Conservation (phyloP, 2,329 filamentous ascomycete genomes). For the Aspergillus quadricinctus region DNA sequence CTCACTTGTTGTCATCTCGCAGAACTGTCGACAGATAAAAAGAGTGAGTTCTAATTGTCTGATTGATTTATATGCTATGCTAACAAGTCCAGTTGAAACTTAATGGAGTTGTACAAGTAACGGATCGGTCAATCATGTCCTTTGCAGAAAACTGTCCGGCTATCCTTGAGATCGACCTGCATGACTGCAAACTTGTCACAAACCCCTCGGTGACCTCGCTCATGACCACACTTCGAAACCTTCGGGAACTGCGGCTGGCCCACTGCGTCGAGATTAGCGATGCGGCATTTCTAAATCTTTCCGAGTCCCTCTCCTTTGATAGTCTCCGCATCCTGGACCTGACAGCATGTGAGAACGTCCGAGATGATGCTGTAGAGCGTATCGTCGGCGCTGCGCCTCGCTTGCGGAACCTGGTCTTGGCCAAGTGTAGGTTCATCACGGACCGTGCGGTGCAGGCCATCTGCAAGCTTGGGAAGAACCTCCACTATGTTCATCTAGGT, state of each 20-base stretch:
- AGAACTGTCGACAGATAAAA: constrained; percentile 82
- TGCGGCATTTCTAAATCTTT: constrained; percentile 77
- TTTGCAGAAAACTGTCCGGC: constrained; percentile 87
- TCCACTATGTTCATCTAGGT: constrained; percentile 93
- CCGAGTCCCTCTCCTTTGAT: constrained; percentile 67
- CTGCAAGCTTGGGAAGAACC: constrained; percentile 83
- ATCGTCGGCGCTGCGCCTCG: constrained; percentile 84
- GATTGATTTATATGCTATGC: background rate
- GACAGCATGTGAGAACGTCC: constrained; percentile 78
- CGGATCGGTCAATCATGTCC: constrained; percentile 73
- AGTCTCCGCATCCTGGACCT: constrained; percentile 89
- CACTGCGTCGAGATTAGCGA: constrained; percentile 83
- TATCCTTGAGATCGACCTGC: constrained; percentile 92
- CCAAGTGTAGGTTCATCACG: constrained; percentile 90
- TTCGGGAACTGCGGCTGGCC: constrained; percentile 86
- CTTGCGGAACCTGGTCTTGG: constrained; percentile 85
- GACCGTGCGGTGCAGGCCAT: constrained; percentile 85
- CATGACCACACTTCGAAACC: constrained; percentile 69
- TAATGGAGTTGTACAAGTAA: constrained; percentile 83
- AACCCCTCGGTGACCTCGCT: constrained; percentile 80
- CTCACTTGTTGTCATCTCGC: constrained; percentile 73
- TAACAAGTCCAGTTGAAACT: constrained; percentile 68
- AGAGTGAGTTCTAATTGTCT: constrained; percentile 53
- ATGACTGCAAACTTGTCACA: constrained; percentile 75
- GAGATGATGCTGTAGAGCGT: constrained; percentile 80